phyloP scores from a whole-genome alignment of 2,329 filamentous ascomycete genomes.

The Hypoxylon sp. region DNA sequence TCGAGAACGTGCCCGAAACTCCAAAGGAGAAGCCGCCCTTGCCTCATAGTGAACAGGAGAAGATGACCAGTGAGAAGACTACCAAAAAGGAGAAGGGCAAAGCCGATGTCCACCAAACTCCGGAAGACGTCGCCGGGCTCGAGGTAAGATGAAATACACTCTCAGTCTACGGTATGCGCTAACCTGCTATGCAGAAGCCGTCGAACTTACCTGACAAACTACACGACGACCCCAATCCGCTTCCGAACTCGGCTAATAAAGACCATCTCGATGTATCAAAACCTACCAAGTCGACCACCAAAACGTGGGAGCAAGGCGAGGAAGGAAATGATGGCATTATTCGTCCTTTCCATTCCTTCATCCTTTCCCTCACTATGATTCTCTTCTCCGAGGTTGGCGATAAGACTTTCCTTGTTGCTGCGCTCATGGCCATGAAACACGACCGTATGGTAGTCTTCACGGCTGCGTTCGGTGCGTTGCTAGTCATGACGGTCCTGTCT shows the following conservation, averaged over 20 bases:
- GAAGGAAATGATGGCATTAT: constrained; percentile 71
- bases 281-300: constrained; percentile 50
- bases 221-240: constrained; percentile 77
- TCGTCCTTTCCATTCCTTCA: constrained; percentile 85
- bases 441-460: constrained; percentile 93
- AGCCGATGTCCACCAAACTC: constrained; percentile 53
- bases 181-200: constrained; percentile 72
- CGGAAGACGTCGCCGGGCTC: constrained; percentile 60
- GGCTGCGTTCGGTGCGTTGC: constrained; percentile 89
- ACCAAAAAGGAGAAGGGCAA: constrained; percentile 58
- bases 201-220: constrained; percentile 82
- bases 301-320: constrained; percentile 50
- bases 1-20: constrained; percentile 80
- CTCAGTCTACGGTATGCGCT: constrained; percentile 26
- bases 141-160: constrained; percentile 64
- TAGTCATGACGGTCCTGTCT: constrained; percentile 95
- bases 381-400: constrained; percentile 96
- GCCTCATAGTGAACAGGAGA: constrained; percentile 83
- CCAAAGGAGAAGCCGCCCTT: constrained; percentile 88
- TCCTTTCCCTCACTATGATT: constrained; percentile 97
- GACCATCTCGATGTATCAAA: constrained; percentile 69
- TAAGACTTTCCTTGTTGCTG: constrained; percentile 97
- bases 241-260: constrained; percentile 74
- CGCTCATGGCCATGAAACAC: constrained; percentile 99
- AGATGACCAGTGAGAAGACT: constrained; percentile 62